Conservation (phyloP, 2,329 filamentous ascomycete species). For the Apiospora koreana region DNA sequence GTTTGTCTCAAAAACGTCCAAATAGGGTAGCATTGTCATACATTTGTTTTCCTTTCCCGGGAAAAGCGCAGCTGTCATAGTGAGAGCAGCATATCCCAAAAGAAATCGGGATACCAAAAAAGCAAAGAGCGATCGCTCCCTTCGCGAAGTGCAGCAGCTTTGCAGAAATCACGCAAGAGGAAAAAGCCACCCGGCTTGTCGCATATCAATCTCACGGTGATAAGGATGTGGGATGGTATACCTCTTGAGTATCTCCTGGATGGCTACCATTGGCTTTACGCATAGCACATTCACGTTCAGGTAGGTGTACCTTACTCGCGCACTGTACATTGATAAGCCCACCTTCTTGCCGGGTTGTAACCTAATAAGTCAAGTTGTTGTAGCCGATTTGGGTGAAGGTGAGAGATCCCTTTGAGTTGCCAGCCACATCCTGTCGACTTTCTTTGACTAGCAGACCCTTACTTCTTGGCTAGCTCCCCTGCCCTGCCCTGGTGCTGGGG, state of each 20-base stretch:
- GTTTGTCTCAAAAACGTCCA: background rate
- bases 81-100: background rate
- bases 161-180: background rate
- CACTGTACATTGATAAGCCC: background rate
- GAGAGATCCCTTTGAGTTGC: background rate
- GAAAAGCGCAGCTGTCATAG: background rate
- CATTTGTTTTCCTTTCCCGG: background rate
- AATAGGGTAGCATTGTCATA: background rate
- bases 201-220: background rate
- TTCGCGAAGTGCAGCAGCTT: background rate
- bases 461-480: background rate
- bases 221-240: background rate
- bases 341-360: too few relatives aligned
- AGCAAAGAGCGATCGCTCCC: background rate
- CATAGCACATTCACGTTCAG: background rate
- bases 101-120: background rate
- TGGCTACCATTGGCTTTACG: background rate
- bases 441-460: background rate
- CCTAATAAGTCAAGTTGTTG: too few relatives aligned
- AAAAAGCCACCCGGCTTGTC: background rate
- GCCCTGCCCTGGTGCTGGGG: background rate
- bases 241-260: background rate
- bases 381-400: background rate
- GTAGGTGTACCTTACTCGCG: background rate
- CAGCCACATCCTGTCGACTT: too few relatives aligned